phyloP scores from a whole-genome alignment of 1,284 basidiomycete genomes.

The Schizophyllum commune region DNA sequence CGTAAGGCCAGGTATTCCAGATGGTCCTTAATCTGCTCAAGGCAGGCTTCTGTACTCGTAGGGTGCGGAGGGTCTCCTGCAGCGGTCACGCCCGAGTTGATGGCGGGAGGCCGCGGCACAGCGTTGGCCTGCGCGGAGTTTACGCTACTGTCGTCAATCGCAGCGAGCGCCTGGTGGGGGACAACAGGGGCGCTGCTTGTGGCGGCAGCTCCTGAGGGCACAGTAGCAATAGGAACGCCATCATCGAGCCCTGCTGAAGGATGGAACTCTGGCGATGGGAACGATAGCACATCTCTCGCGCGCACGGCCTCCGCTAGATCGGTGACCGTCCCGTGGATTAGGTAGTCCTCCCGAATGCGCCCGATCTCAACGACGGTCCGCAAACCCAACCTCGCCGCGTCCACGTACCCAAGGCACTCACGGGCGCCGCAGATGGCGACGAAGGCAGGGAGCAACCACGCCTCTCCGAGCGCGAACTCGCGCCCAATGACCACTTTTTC shows the following conservation, averaged over 20 bases:
- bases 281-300: not conserved
- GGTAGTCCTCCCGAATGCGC: not conserved
- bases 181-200: too few relatives aligned
- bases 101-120: too few relatives aligned
- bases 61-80: too few relatives aligned
- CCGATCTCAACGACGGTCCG: not conserved
- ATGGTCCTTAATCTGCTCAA: not conserved
- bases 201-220: too few relatives aligned
- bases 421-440: not conserved
- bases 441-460: not conserved
- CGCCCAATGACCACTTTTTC: not conserved
- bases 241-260: too few relatives aligned
- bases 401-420: not conserved
- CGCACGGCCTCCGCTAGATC: not conserved
- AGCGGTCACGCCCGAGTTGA: too few relatives aligned
- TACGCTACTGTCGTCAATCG: too few relatives aligned
- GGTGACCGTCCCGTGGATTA: not conserved
- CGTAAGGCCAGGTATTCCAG: not conserved
- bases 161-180: too few relatives aligned
- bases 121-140: too few relatives aligned
- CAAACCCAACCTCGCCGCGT: not conserved
- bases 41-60: too few relatives aligned
- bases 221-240: too few relatives aligned
- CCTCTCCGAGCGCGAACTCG: not conserved
- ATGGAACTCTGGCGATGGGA: not conserved